Evolutionary conservation across 306 rosid species (phyloP).

Genomic region (Dryas octopetala): DNA sequence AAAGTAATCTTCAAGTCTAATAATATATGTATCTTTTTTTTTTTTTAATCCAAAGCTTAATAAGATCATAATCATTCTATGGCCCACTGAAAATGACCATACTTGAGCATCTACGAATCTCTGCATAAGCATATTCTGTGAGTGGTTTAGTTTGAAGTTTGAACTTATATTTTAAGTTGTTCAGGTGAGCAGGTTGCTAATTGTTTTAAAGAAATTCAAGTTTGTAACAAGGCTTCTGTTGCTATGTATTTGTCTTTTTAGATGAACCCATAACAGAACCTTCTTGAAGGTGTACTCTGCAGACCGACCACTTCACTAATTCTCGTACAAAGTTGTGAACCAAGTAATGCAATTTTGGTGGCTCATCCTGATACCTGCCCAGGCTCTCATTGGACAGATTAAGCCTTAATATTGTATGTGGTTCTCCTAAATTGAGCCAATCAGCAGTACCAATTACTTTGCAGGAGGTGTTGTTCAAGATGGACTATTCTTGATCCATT

Average conservation of each 20-base stretch:
- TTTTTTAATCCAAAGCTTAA: neutral
- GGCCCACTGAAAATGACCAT: neutral
- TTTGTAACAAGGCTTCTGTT: neutral
- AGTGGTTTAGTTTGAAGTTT: neutral
- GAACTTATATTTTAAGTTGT: neutral
- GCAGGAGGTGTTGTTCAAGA: too few relatives aligned
- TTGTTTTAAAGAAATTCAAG: neutral
- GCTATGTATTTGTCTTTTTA: neutral
- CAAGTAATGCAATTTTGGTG: neutral
- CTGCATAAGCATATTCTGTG: neutral
- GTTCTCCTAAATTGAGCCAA: neutral
- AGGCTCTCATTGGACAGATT: neutral
- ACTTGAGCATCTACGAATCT: neutral
- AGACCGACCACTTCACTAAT: too few relatives aligned
- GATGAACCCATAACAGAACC: too few relatives aligned
- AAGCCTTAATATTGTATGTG: neutral
- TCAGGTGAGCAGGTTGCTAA: neutral
- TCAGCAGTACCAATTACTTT: neutral
- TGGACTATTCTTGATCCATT: too few relatives aligned
- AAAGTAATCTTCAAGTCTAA: neutral
- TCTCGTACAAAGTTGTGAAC: neutral
- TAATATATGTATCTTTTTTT: conserved; percentile 1
- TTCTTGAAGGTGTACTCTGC: too few relatives aligned
- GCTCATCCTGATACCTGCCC: neutral
- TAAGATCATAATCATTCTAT: neutral